A percentile compares a stretch with the other conserved stretches of the same genome.
phyloP scores from a whole-genome alignment of 2,329 filamentous ascomycete species.

The Didymella segeticola region DNA sequence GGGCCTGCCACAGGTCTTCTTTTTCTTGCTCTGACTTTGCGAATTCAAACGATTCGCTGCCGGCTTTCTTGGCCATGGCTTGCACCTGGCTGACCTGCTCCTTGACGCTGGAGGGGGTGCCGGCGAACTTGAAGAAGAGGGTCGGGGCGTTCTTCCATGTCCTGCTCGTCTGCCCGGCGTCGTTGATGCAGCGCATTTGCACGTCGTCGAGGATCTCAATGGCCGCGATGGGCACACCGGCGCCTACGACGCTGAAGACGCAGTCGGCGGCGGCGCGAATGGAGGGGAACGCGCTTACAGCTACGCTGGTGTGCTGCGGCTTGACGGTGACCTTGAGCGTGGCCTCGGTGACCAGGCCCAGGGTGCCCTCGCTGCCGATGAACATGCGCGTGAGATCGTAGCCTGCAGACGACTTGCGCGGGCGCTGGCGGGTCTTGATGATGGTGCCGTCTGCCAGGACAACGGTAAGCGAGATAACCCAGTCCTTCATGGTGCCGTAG shows the following conservation, averaged over 20 bases:
- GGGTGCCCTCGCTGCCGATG: slow-evolving; percentile 88
- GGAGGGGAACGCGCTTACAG: slow-evolving; percentile 70
- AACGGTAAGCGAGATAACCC: slow-evolving; percentile 86
- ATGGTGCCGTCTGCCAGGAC: slow-evolving; percentile 89
- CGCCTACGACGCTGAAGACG: slow-evolving; percentile 78
- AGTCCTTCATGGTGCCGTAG: slow-evolving; percentile 94
- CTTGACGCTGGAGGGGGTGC: slow-evolving; percentile 72
- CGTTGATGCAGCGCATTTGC: slow-evolving; percentile 80
- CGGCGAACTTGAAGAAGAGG: slow-evolving; percentile 78
- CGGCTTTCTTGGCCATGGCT: slow-evolving; percentile 63
- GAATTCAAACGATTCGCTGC: slow-evolving; percentile 73
- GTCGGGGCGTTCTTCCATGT: slow-evolving; percentile 74
- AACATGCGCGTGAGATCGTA: slow-evolving; percentile 92
- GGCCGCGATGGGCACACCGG: slow-evolving; percentile 86
- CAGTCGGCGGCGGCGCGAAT: slow-evolving; percentile 79
- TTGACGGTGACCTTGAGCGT: slow-evolving; percentile 85
- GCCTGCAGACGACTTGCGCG: slow-evolving; percentile 87
- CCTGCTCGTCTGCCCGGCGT: slow-evolving; percentile 67
- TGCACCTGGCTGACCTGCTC: slow-evolving; percentile 77
- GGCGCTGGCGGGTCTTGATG: slow-evolving; percentile 86
- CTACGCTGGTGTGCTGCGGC: slow-evolving; percentile 80
- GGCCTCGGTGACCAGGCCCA: slow-evolving; percentile 90
- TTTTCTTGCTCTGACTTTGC: slow-evolving; percentile 70
- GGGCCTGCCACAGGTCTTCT: slow-evolving; percentile 74
- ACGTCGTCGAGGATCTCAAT: slow-evolving; percentile 92